A percentile compares a stretch with the other conserved stretches of the same genome.
Conservation (phyloP, 768 basidiomycete species). For the Calvatia gigantea region DNA sequence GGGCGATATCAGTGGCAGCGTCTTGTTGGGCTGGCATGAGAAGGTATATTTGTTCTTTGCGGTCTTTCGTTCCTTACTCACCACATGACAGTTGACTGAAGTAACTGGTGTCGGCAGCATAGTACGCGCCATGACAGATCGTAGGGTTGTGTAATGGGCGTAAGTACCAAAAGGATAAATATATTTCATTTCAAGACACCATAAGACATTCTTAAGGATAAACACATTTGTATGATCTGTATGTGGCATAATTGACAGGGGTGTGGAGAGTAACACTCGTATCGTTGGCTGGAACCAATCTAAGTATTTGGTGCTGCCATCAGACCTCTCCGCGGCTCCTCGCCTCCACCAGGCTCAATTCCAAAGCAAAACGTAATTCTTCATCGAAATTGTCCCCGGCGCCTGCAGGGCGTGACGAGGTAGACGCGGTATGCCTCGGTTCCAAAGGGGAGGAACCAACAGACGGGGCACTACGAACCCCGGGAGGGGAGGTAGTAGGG, state of each 20-base stretch:
- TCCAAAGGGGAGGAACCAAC: slow-evolving; percentile 5
- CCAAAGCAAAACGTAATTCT: slow-evolving; percentile 61
- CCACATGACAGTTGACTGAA: slow-evolving; percentile 71
- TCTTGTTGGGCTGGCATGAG: slow-evolving; percentile 89
- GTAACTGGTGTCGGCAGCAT: slow-evolving; percentile 94
- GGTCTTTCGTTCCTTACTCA: slow-evolving; percentile 2
- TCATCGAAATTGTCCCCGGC: slow-evolving; percentile 48
- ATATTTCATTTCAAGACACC: neutral
- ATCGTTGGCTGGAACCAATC: neutral
- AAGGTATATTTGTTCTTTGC: slow-evolving; percentile 45
- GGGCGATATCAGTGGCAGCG: slow-evolving; percentile 58
- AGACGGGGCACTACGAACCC: neutral
- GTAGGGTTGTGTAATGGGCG: slow-evolving; percentile 41
- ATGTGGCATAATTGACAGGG: neutral
- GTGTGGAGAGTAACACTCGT: neutral
- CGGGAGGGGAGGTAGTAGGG: slow-evolving; percentile 6
- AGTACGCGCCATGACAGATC: slow-evolving; percentile 73
- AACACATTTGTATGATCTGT: neutral
- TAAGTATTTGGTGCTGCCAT: neutral
- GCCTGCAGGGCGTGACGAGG: neutral
- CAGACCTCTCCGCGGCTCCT: slow-evolving; percentile 29
- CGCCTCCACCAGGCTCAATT: slow-evolving; percentile 72
- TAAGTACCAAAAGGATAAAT: neutral
- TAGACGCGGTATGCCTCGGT: neutral
- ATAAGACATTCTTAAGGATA: neutral